Evolutionary conservation across 352 stramenopile species (phyloP).

Genomic region (Pseudoperonospora humuli): DNA sequence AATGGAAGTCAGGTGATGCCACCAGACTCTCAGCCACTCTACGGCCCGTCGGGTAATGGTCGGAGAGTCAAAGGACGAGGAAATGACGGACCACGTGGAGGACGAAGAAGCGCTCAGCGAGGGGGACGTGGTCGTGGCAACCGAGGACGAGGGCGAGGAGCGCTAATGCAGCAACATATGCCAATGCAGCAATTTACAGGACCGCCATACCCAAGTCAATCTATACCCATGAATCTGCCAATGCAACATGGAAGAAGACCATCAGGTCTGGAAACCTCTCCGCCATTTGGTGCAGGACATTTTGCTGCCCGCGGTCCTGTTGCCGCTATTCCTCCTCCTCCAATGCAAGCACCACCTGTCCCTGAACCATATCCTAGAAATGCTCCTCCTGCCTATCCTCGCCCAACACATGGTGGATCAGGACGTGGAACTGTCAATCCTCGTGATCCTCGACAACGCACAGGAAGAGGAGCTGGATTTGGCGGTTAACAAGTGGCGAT

Average conservation of each 20-base stretch:
- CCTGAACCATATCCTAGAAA: conserved; percentile 6
- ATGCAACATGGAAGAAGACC: conserved; percentile 10
- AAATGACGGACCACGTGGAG: conserved; percentile 22
- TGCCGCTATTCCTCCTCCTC: conserved; percentile 6
- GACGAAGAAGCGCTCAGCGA: conserved; percentile 17
- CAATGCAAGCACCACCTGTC: conserved; percentile 7
- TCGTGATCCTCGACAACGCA: conserved; percentile 32
- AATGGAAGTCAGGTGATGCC: conserved; percentile 4
- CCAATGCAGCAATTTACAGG: conserved; percentile 13
- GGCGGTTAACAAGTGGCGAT: conserved; percentile 8
- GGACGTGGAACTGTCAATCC: conserved; percentile 22
- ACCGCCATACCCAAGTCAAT: conserved; percentile 18
- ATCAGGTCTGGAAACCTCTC: background rate
- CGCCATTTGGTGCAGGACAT: conserved; percentile 9
- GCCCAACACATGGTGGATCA: conserved; percentile 5
- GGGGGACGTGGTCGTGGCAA: conserved; percentile 28
- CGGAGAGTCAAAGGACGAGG: conserved; percentile 34
- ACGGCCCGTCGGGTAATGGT: conserved; percentile 13
- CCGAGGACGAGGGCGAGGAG: conserved; percentile 21
- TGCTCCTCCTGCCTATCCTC: conserved; percentile 11
- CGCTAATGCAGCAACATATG: conserved; percentile 13
- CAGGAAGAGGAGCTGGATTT: conserved; percentile 16
- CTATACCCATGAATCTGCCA: conserved; percentile 12
- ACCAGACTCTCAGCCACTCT: conserved; percentile 5
- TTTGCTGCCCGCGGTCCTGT: conserved; percentile 11